Evolutionary conservation across 2,329 filamentous ascomycete genomes (phyloP), one percentile per base, ranked within the genome.

Genomic region (Penicillium griseofulvum): DNA sequence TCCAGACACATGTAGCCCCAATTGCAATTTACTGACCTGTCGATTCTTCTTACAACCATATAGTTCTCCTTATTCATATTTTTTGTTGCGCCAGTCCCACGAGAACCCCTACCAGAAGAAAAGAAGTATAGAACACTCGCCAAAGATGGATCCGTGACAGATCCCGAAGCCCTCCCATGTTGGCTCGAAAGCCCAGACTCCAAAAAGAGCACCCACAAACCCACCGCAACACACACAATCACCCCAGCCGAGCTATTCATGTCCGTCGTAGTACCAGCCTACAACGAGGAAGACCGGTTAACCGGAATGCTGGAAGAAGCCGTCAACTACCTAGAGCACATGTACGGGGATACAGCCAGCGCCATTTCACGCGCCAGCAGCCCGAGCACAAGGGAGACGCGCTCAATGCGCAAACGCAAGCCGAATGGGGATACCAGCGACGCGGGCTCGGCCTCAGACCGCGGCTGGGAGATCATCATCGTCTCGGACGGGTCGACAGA

Each of bases 211-310:
- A 62, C 36, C 59, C 42, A 56, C 66, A 65, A 65, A 75, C 59
- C 68, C 75, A 59, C 69, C 73, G 19, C 76, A 75, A 41, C 87
- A 94, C 54, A 88, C 91, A 76, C 75, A 42, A 88, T 95, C 52
- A 88, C 91, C 60, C 81, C 87, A 2, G 83, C 91, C 14, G 86
- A 92, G 59, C 76, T 97, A n/a, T 89, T 88, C 70, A 86, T 99
- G 79, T 94, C 89, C 51, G 86, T 97, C 8, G 91, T 99, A 0
- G 87, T 99, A 41, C 94, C 94, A 0, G 94, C 94, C 10, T 99
- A 91, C 81, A 99, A 99, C 65, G 94, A 99, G 70, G 88, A 93
- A 71, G 82, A 89, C 55, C 86, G 94, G 29, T 81, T 99, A 44
- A 81, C 85, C 12, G 88, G 87, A 11, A 96, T 96, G 76, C 81